Evolutionary conservation across 2,329 filamentous ascomycete genomes (phyloP), one percentile per base, ranked within the genome.

Genomic region (Hypoxylon sp.): DNA sequence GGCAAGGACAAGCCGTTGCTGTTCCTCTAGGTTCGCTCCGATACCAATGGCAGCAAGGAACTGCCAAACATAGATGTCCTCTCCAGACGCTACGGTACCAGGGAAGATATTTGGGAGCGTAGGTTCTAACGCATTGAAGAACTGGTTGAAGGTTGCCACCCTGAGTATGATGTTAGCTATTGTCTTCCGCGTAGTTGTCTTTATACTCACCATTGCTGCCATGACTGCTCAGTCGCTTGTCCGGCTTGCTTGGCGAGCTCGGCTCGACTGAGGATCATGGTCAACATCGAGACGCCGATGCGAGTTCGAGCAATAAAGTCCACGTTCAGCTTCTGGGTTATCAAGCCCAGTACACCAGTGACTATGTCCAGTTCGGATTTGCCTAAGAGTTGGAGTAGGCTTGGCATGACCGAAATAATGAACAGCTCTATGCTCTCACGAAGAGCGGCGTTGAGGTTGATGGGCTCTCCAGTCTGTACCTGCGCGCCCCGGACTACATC

Each of bases 1-100:
- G 40, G 93, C 94, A 74, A 97, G 87, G 8, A 99, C 96, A 59
- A 99, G 85, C 61, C 94, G 88, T 77, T 97, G 95, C 79, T 99
- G 96, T 80, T 99, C 96, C 71, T 97, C 93, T 12, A 94, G 93
- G 75, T 89, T 94, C 32, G 96, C 95, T 53, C 93, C 94, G 69
- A 97, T 96, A 67, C 96, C 96, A 79, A 97, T 93, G 11, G 95
- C 93, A 7, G 96, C 96, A 69, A 99, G 85, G 78, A 98, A 96
- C 79, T 98, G 95, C 96, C 96, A 99, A 38, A 98, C 93, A 75
- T 98, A 97, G 75, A 97, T 91, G 74, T 99, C 96, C 71, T 97
- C 93, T 51, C 92, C 92, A 6, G 92, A 90, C 69, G 93, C 93
- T 74, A 97, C 92, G n/a, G 91, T 91, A 18, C 91, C 92, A 0